Conservation (phyloP, 2,329 filamentous ascomycete species). For the Botryotinia globosa region DNA sequence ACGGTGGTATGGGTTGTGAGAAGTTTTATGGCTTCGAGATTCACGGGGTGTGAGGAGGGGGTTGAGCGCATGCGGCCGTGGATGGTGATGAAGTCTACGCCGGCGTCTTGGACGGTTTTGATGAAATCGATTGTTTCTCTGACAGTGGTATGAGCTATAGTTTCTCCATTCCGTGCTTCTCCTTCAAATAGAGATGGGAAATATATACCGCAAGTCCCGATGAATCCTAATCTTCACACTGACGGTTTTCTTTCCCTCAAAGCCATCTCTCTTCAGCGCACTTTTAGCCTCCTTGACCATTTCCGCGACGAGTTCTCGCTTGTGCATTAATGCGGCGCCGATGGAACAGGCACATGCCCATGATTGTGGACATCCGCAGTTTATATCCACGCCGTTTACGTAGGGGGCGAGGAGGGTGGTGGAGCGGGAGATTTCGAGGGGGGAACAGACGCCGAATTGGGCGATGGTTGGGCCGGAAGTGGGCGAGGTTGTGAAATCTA, state of each 20-base stretch:
- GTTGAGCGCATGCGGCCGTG: slow-evolving; percentile 64
- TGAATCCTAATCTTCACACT: slow-evolving; percentile 71
- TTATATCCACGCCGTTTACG: slow-evolving; percentile 64
- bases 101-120: slow-evolving; percentile 56
- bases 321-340: slow-evolving; percentile 67
- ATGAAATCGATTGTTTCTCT: slow-evolving; percentile 56
- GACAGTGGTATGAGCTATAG: background rate
- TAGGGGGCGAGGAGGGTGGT: slow-evolving; percentile 59
- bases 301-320: slow-evolving; percentile 61
- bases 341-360: slow-evolving; percentile 69
- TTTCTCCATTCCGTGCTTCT: too few relatives aligned
- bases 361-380: slow-evolving; percentile 70
- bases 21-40: slow-evolving; percentile 55
- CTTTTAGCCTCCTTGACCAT: slow-evolving; percentile 59
- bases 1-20: slow-evolving; percentile 15
- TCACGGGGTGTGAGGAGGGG: slow-evolving; percentile 59
- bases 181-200: background rate
- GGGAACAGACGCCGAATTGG: slow-evolving; percentile 64
- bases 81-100: slow-evolving; percentile 66
- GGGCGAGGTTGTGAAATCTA: slow-evolving; percentile 61
- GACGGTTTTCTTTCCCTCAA: slow-evolving; percentile 50
- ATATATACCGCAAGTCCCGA: slow-evolving; percentile 50
- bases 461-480: slow-evolving; percentile 57
- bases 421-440: slow-evolving; percentile 60
- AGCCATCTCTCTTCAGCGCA: slow-evolving; percentile 52